These are phyloP conservation scores for Cutaneotrichosporon sp. DNA, from an alignment of 1,284 basidiomycete species.

Conservation along the genomic window DNA sequence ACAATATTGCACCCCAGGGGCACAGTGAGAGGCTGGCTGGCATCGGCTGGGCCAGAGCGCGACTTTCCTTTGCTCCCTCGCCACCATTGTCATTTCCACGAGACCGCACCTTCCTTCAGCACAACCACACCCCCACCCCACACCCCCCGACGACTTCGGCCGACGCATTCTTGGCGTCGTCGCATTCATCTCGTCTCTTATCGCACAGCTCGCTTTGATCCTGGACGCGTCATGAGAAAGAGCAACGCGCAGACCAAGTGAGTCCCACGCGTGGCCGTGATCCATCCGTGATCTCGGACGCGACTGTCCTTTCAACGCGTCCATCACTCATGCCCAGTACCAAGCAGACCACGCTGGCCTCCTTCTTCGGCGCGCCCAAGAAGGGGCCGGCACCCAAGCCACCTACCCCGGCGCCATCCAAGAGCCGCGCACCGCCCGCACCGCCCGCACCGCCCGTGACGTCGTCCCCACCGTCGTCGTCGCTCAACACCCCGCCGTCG, in stretches of 20 bases:
- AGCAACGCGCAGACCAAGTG: background rate
- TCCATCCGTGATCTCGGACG: background rate
- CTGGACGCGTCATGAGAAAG: background rate
- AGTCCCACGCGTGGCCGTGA: background rate
- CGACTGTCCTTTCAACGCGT: background rate
- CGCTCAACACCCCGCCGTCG: constrained; percentile 37
- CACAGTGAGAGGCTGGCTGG: too few species aligned
- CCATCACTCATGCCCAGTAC: constrained; percentile 21
- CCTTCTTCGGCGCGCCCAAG: constrained; percentile 53
- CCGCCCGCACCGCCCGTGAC: constrained; percentile 6
- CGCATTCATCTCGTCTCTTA: background rate
- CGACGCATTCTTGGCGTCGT: background rate
- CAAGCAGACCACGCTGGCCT: constrained; percentile 53
- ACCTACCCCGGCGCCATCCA: constrained; percentile 10
- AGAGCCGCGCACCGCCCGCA: constrained; percentile 20
- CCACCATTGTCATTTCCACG: background rate
- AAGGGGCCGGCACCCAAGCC: constrained; percentile 26
- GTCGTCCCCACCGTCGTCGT: constrained; percentile 23
- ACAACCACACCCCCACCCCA: too few species aligned
- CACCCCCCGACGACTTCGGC: background rate
- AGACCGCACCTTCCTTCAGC: background rate
- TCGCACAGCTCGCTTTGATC: background rate
- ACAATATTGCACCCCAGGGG: too few species aligned
- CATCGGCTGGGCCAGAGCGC: too few species aligned
- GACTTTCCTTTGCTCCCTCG: background rate